Conservation (phyloP, 345 rosid genomes). For the Zanthoxylum bungeanum region DNA sequence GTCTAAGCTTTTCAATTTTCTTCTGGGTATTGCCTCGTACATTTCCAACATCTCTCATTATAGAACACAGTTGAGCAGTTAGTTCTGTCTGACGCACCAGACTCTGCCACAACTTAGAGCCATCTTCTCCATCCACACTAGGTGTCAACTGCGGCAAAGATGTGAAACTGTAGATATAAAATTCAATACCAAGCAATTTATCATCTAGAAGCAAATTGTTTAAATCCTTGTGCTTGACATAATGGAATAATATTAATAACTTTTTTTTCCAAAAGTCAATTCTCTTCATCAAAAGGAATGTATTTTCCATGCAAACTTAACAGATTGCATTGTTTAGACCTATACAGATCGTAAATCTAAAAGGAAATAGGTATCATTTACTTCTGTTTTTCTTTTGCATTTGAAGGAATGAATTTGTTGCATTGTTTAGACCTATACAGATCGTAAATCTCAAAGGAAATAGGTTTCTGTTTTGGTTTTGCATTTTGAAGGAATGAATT, state of each 20-base stretch:
- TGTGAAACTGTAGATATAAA: slow-evolving; percentile 13
- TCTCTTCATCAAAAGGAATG: not conserved
- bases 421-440: no score
- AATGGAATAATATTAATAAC: not conserved
- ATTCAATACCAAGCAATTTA: not conserved
- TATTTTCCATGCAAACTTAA: not conserved
- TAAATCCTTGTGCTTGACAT: not conserved
- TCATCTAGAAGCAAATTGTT: not conserved
- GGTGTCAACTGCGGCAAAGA: slow-evolving; percentile 51
- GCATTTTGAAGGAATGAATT: no score
- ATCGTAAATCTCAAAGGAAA: no score
- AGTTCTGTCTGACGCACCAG: slow-evolving; percentile 91
- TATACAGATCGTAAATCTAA: not conserved
- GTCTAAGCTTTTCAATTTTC: slow-evolving; percentile 96
- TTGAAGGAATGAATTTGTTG: not conserved
- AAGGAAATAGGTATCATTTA: not conserved
- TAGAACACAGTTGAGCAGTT: slow-evolving; percentile 92
- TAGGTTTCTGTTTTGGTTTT: no score
- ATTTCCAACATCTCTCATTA: slow-evolving; percentile 85
- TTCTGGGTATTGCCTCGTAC: slow-evolving; percentile 98
- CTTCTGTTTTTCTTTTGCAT: not conserved
- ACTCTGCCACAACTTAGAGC: slow-evolving; percentile 82
- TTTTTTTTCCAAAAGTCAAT: not conserved
- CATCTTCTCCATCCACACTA: slow-evolving; percentile 66
- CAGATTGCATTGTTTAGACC: not conserved